Base-by-base conservation (phyloP, 345 rosid species). In the Populus alba region DNA sequence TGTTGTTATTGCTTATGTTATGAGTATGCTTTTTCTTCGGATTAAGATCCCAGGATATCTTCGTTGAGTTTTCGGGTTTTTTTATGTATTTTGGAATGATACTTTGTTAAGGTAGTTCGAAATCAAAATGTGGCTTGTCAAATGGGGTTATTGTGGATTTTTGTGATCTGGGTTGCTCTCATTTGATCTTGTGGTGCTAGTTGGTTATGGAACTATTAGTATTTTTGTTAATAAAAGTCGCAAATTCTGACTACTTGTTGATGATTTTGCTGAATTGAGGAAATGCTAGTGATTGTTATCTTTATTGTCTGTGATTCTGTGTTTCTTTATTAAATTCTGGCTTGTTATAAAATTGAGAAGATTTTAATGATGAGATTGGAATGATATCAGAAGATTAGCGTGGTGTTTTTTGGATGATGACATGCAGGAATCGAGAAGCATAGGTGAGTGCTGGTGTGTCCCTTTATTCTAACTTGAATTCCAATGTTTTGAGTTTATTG, bases 31-130 rank as follows among this genome's bases (percentile, higher is more conserved):
- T 72, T 95, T 95, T 72, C 90, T 96, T 81, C 98, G 99, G 63
- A 96, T 94, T 78, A 96, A 96, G 88, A 96, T 96, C 88, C 99
- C 99, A 25, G 99, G 87, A 75, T 96, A 96, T 85, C 95, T 96
- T 76, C 77, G 89, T 70, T 91, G 86, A 88, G 11, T 43, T 75
- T 57, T 37, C 25, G 4, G 17, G 11, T 23, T 27, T 74, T 31
- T 43, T 5, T 33, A 13, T 18, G 63, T 7, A 49, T 71, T 55
- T 49, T 71, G 41, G 65, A 43, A 43, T 11, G 47, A 59, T 59
- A 23, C 29, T n/a, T n/a, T n/a, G 2, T 4, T 10, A 10, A n/a
- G 65, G 29, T 10, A 59, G 65, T 59, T 23, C n/a, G 65, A n/a
- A 59, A 59, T n/a, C 25, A n/a, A 29, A 59, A 59, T 10, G 29